Evolutionary conservation across 768 basidiomycete genomes (phyloP), one percentile per base, ranked within the genome.

Genomic region (Lentinula raphanica): DNA sequence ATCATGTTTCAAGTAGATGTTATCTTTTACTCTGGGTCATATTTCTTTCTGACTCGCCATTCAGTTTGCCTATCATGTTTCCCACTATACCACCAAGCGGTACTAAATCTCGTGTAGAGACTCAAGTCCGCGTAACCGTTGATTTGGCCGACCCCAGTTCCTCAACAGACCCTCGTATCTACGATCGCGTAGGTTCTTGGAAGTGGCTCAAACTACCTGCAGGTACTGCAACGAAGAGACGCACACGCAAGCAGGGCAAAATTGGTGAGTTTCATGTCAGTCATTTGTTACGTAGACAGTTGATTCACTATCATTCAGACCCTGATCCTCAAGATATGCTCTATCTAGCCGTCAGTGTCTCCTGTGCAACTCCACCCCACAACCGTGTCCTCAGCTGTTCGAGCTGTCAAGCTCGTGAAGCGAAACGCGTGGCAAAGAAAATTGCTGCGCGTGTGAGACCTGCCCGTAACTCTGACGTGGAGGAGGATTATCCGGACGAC

Each of bases 41-140:
- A 21, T 46, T 15, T 45, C 45, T 54, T 54, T 39, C 58, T 67
- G 64, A 23, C 68, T 50, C 32, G 27, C 29, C 21, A 38, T 53
- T 40, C 64, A 93, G 92, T 65, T 80, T 94, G 57, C 81, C 90
- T 25, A 88, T 96, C 58, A 77, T 92, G 68, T 84, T 92, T 42
- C 90, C 92, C 21, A 92, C 85, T 65, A 85, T 96, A 55, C 92
- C 94, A 5, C 82, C 84, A 64, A 74, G 77, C 44, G 94, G 93
- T 25, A 87, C 93, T 13, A 95, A 96, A 72, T 93, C 90, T 48
- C 84, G 94, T 32, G 94, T 96, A n/a, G 94, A 96, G 70, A 96
- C 94, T 2, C 94, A 96, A 76, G 86, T 96, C 49, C 86, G 93
- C 67, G 83, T 95, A 39, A 83, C 87, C 3, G 77, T 96, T 38